Conservation (phyloP, 768 basidiomycete species). For the Xerocomus spinulosus region DNA sequence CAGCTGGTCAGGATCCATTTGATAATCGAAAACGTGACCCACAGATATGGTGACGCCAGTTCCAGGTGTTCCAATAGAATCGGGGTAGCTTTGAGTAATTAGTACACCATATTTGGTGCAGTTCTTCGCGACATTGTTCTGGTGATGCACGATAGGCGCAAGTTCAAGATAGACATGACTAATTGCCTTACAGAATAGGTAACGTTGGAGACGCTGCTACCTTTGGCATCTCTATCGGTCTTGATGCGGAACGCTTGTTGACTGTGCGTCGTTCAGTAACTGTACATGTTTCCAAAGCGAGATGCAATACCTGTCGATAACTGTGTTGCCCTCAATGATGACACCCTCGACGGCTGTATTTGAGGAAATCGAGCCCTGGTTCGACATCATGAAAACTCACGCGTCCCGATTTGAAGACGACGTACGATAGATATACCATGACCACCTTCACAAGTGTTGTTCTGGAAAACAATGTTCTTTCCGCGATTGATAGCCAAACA, state of each 20-base stretch:
- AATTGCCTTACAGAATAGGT: conserved; percentile 41
- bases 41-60: conserved; percentile 57
- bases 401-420: background rate
- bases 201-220: conserved; percentile 45
- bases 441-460: conserved; percentile 53
- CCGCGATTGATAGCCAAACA: conserved; percentile 53
- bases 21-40: conserved; percentile 13
- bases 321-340: conserved; percentile 46
- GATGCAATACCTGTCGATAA: conserved; percentile 46
- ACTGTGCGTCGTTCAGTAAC: conserved; percentile 22
- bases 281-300: background rate
- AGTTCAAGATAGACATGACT: background rate
- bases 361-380: conserved; percentile 52
- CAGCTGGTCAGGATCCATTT: background rate
- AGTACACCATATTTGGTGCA: conserved; percentile 49
- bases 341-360: conserved; percentile 44
- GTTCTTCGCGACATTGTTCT: conserved; percentile 52
- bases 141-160: background rate
- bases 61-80: conserved; percentile 48
- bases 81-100: conserved; percentile 62
- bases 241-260: conserved; percentile 61
- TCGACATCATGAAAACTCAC: background rate
- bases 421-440: conserved; percentile 58
- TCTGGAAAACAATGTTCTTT: conserved; percentile 42
- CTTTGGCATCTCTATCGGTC: conserved; percentile 41